Conservation (phyloP, 345 rosid species). For the Limnanthes douglasii region DNA sequence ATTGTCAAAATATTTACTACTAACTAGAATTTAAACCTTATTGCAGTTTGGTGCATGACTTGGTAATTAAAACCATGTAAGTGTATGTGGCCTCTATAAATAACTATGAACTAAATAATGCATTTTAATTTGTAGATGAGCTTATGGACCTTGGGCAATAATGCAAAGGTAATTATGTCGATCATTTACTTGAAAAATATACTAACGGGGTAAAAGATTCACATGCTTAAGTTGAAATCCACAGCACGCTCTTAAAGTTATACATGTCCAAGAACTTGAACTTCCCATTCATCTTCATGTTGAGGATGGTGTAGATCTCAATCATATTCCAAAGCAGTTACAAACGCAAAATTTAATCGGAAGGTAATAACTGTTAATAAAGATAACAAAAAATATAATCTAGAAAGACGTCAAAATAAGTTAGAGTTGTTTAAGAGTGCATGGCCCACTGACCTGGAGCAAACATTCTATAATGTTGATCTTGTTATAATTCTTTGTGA, state of each 20-base stretch:
- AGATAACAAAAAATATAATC: slow-evolving; percentile 29
- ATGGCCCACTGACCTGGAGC: slow-evolving; percentile 80
- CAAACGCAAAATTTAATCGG: slow-evolving; percentile 15
- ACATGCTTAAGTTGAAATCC: slow-evolving; percentile 95
- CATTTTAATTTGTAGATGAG: no score
- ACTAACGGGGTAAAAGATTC: slow-evolving; percentile 74
- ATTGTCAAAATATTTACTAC: no score
- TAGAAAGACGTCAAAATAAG: slow-evolving; percentile 62
- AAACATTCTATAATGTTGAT: slow-evolving; percentile 89
- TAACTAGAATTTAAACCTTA: no score
- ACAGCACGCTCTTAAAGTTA: slow-evolving; percentile 81
- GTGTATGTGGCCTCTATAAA: no score
- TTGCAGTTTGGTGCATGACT: no score
- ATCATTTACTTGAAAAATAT: slow-evolving; percentile 78
- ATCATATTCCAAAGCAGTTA: slow-evolving; percentile 22
- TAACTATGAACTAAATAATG: no score
- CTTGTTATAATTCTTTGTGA: slow-evolving; percentile 94
- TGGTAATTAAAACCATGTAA: no score
- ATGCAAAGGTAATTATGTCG: no score
- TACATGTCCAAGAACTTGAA: slow-evolving; percentile 82
- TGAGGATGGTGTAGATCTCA: slow-evolving; percentile 28
- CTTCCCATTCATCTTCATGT: slow-evolving; percentile 67
- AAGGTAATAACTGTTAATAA: no score
- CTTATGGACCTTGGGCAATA: no score
- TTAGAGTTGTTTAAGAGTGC: slow-evolving; percentile 52